phyloP scores from a whole-genome alignment of 768 basidiomycete species.

The Auriscalpium vulgare region DNA sequence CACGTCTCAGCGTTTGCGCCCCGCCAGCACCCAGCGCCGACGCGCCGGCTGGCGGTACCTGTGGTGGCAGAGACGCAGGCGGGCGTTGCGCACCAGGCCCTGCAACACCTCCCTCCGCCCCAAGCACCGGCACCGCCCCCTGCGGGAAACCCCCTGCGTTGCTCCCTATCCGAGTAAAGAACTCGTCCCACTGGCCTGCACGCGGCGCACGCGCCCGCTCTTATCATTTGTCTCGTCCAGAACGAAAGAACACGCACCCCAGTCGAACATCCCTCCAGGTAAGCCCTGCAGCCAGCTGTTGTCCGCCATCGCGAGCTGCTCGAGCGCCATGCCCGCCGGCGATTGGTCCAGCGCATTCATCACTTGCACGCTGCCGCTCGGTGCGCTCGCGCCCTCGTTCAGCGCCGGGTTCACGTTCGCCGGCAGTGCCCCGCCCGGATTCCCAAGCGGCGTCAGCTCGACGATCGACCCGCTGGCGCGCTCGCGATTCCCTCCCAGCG shows the following conservation, averaged over 20 bases:
- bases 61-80: not conserved
- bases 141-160: not conserved
- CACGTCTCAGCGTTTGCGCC: not conserved
- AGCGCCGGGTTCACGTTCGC: conserved; percentile 73
- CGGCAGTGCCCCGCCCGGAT: conserved; percentile 19
- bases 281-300: conserved; percentile 69
- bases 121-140: not conserved
- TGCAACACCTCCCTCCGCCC: not conserved
- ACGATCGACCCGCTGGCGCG: conserved; percentile 21
- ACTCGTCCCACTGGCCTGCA: conserved; percentile 76
- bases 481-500: conserved; percentile 6
- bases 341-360: conserved; percentile 68
- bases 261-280: conserved; percentile 82
- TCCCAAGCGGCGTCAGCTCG: conserved; percentile 44
- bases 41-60: not conserved
- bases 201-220: not conserved
- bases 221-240: conserved; percentile 2
- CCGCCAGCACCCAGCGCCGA: not conserved
- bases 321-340: conserved; percentile 41
- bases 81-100: not conserved
- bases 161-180: conserved; percentile 46
- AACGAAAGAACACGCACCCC: conserved; percentile 43
- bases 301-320: conserved; percentile 61
- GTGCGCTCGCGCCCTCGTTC: conserved; percentile 35
- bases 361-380: conserved; percentile 53